Conservation (phyloP, 352 stramenopile genomes). For the Aphanomyces cochlioides region DNA sequence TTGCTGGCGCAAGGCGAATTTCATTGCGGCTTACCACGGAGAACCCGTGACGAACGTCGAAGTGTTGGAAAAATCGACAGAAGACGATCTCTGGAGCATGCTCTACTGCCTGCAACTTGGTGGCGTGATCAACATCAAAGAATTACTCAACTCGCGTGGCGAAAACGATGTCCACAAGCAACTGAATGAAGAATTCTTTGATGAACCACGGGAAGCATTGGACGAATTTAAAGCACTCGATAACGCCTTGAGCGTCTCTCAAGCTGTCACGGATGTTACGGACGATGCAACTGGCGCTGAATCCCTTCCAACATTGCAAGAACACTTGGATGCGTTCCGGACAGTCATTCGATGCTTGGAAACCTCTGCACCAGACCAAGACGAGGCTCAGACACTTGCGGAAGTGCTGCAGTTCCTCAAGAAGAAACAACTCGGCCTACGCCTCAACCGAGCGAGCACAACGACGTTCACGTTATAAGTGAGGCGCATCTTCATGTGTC, state of each 20-base stretch:
- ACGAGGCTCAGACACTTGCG: conserved; percentile 60
- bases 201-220: conserved; percentile 74
- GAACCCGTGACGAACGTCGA: conserved; percentile 27
- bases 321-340: conserved; percentile 81
- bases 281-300: conserved; percentile 62
- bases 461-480: conserved; percentile 77
- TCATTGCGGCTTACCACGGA: conserved; percentile 23
- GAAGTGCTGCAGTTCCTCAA: conserved; percentile 83
- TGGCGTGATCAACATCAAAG: conserved; percentile 81
- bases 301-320: conserved; percentile 45
- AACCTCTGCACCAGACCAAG: conserved; percentile 30
- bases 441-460: conserved; percentile 82
- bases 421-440: conserved; percentile 84
- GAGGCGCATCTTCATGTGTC: background rate
- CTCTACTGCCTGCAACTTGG: conserved; percentile 83
- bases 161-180: conserved; percentile 88
- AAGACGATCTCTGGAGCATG: conserved; percentile 81
- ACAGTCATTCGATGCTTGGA: conserved; percentile 84
- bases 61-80: conserved; percentile 73
- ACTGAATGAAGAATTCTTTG: conserved; percentile 85
- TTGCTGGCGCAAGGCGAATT: conserved; percentile 44
- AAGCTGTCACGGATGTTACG: conserved; percentile 47
- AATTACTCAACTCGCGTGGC: conserved; percentile 83
- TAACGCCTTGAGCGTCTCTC: conserved; percentile 37
- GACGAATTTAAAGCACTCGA: conserved; percentile 78